A percentile compares a stretch with the other conserved stretches of the same genome.
phyloP scores from a whole-genome alignment of 441 rosid species.

The Pelargonium fulgidum region DNA sequence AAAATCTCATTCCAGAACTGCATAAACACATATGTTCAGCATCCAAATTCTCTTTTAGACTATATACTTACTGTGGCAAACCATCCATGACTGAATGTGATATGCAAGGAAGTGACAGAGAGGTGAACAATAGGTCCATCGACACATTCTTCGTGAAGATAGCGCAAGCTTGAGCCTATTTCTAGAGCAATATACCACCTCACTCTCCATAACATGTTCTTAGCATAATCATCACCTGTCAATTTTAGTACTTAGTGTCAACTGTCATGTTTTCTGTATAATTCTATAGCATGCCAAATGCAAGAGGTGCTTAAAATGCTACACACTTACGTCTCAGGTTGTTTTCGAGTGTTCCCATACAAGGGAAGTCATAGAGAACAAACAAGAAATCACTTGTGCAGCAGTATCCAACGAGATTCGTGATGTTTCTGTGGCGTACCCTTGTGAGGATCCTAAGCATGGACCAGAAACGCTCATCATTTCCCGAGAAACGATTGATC shows the following conservation, averaged over 20 bases:
- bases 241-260: no score
- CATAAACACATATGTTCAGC: background rate
- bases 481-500: conserved; percentile 24
- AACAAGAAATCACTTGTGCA: conserved; percentile 25
- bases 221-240: no score
- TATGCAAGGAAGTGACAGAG: conserved; percentile 29
- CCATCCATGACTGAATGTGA: conserved; percentile 27
- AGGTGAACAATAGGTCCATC: conserved; percentile 43
- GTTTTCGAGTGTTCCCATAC: no score
- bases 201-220: no score
- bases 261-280: no score
- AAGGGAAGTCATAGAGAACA: no score
- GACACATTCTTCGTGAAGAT: conserved; percentile 35
- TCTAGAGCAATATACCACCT: no score
- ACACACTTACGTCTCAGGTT: no score
- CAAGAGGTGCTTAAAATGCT: no score
- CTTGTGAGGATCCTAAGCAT: conserved; percentile 34
- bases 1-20: background rate
- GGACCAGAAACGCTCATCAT: conserved; percentile 39
- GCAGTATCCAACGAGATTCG: conserved; percentile 44
- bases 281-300: no score
- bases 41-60: background rate
- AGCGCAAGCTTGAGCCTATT: no score
- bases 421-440: conserved; percentile 37
- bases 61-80: conserved; percentile 31